Evolutionary conservation across 2,329 filamentous ascomycete species (phyloP).

Genomic region (Aspergillus brunneoviolaceus): DNA sequence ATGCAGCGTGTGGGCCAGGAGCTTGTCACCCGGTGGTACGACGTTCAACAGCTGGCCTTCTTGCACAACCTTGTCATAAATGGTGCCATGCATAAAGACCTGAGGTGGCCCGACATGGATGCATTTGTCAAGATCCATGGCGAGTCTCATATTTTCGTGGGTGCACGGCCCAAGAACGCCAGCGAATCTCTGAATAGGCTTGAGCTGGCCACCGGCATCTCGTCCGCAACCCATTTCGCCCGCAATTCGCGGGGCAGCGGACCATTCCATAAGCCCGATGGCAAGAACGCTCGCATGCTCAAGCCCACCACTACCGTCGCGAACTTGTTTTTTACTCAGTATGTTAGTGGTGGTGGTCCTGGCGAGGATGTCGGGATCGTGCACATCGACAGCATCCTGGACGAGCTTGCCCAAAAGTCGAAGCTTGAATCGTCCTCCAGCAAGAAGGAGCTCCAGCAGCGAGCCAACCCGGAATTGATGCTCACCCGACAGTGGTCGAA

Average conservation of each 20-base stretch:
- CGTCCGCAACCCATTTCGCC: conserved; percentile 28
- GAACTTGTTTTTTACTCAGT: conserved; percentile 24
- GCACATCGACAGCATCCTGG: conserved; percentile 18
- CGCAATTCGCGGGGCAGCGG: conserved; percentile 21
- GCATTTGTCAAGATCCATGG: conserved; percentile 32
- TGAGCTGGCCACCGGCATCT: conserved; percentile 29
- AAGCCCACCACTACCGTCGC: conserved; percentile 26
- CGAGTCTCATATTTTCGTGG: conserved; percentile 31
- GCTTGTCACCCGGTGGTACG: conserved; percentile 29
- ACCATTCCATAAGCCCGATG: conserved; percentile 20
- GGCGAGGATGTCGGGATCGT: conserved; percentile 13
- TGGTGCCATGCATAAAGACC: conserved; percentile 12
- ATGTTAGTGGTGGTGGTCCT: conserved; percentile 12
- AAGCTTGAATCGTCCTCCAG: conserved; percentile 7
- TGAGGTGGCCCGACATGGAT: conserved; percentile 33
- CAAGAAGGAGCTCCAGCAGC: conserved; percentile 10
- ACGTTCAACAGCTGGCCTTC: conserved; percentile 31
- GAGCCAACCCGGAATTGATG: conserved; percentile 4
- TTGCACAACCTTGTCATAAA: conserved; percentile 29
- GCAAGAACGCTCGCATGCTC: conserved; percentile 24
- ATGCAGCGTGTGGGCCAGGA: conserved; percentile 28
- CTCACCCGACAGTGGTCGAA: conserved; percentile 21
- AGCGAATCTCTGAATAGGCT: conserved; percentile 29
- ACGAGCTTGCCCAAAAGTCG: conserved; percentile 21
- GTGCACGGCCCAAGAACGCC: conserved; percentile 28